Conservation (phyloP, 179 eudicot species). For the Beta lomatogona region DNA sequence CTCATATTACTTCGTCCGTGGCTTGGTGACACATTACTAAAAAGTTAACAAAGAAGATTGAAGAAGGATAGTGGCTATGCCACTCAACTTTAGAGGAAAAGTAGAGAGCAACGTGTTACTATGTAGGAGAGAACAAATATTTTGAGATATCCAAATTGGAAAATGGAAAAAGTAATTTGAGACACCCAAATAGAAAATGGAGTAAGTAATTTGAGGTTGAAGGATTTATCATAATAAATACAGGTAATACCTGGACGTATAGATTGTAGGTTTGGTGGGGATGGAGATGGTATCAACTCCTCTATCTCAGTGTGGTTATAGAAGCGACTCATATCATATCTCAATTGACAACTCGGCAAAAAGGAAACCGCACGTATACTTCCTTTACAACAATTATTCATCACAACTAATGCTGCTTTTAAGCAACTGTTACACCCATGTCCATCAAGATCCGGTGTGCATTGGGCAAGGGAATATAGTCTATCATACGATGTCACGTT, state of each 20-base stretch:
- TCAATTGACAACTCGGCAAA: conserved; percentile 17
- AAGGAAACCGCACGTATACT: not conserved
- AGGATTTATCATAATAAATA: too few species aligned
- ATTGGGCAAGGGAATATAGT: conserved; percentile 19
- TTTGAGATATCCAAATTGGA: too few species aligned
- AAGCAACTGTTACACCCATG: conserved; percentile 7
- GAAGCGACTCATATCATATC: conserved; percentile 10
- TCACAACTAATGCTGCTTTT: not conserved
- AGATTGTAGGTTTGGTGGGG: not conserved
- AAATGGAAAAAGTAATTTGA: too few species aligned
- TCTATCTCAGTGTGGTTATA: not conserved
- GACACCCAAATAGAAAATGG: too few species aligned
- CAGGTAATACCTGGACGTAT: not conserved
- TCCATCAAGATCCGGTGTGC: conserved; percentile 7
- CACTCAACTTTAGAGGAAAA: too few species aligned
- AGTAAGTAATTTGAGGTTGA: not conserved
- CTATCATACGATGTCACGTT: not conserved
- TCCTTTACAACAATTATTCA: not conserved
- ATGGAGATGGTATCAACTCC: not conserved
- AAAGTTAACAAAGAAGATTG: too few species aligned
- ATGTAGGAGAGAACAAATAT: too few species aligned
- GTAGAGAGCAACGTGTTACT: too few species aligned
- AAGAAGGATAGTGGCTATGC: too few species aligned
- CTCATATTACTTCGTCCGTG: too few species aligned
- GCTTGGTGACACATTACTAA: too few species aligned